Evolutionary conservation across 805 yeast genomes (phyloP).

Genomic region (Cephaloascus albidus): DNA sequence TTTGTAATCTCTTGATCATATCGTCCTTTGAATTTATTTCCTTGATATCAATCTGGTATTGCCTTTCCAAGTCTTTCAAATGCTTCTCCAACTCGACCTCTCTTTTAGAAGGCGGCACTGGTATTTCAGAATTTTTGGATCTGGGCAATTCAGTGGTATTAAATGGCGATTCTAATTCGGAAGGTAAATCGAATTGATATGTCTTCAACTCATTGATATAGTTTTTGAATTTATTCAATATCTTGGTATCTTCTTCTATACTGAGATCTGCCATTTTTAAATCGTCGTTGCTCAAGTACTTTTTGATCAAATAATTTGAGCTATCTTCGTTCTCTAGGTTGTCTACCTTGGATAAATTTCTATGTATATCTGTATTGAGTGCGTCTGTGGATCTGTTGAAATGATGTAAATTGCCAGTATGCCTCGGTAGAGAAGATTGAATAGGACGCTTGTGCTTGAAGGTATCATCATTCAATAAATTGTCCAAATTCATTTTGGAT

Average conservation of each 20-base stretch:
- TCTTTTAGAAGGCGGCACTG: too few species aligned
- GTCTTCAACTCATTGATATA: neutral
- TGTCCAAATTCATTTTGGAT: neutral
- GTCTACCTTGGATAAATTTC: too few species aligned
- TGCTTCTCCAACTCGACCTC: neutral
- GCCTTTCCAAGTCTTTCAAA: neutral
- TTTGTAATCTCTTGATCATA: neutral
- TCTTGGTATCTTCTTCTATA: neutral
- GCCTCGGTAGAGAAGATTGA: neutral
- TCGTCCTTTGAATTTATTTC: neutral
- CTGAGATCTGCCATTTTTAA: too few species aligned
- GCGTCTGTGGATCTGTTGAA: neutral
- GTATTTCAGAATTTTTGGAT: neutral
- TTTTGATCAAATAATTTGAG: too few species aligned
- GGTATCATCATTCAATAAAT: neutral
- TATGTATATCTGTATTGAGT: neutral
- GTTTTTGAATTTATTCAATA: neutral
- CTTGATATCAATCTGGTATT: neutral
- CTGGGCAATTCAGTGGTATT: neutral
- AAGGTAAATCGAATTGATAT: neutral
- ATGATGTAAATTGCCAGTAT: neutral
- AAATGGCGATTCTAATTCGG: neutral
- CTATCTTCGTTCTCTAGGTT: too few species aligned
- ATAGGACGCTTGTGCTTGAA: neutral
- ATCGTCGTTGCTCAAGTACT: too few species aligned